Percentiles rank a stretch among this genome's conserved stretches.
Conservation (phyloP, 2,329 filamentous ascomycete genomes). For the Aaosphaeria arxii region DNA sequence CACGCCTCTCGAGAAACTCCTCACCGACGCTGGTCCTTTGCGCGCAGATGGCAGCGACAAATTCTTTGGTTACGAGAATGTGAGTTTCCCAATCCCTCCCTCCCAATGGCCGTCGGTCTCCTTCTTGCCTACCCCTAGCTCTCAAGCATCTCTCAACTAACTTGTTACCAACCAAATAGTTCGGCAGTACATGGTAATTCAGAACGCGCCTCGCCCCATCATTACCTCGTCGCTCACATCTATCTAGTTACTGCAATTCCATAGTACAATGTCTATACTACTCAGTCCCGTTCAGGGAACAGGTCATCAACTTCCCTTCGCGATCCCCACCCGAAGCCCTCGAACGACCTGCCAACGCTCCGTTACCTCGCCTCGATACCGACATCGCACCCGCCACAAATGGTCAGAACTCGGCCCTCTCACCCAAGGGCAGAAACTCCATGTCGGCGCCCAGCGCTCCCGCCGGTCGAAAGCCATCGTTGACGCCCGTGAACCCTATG, state of each 20-base stretch:
- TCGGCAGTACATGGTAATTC: constrained; percentile 91
- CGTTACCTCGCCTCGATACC: constrained; percentile 38
- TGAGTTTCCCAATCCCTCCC: constrained; percentile 49
- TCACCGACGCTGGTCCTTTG: constrained; percentile 79
- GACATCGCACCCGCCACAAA: constrained; percentile 34
- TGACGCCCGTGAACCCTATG: constrained; percentile 48
- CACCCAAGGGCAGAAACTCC: constrained; percentile 52
- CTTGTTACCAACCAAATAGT: constrained; percentile 52
- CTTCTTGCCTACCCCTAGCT: not conserved
- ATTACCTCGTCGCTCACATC: constrained; percentile 1
- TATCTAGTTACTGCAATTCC: constrained; percentile 88
- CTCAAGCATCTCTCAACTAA: too few species aligned
- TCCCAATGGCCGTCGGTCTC: constrained; percentile 17
- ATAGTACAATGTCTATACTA: constrained; percentile 97
- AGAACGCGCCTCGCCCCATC: not conserved
- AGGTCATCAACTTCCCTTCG: constrained; percentile 86
- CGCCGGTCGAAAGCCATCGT: constrained; percentile 34
- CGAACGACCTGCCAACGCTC: constrained; percentile 49
- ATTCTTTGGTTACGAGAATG: constrained; percentile 98
- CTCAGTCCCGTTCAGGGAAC: constrained; percentile 88
- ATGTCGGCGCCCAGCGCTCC: constrained; percentile 29
- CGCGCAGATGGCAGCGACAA: constrained; percentile 91
- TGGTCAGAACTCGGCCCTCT: constrained; percentile 43
- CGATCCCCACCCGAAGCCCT: constrained; percentile 68
- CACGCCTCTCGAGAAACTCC: constrained; percentile 68